A percentile compares a stretch with the other conserved stretches of the same genome.
phyloP scores from a whole-genome alignment of 106 monocot genomes.

The Xerophyta viscosa region DNA sequence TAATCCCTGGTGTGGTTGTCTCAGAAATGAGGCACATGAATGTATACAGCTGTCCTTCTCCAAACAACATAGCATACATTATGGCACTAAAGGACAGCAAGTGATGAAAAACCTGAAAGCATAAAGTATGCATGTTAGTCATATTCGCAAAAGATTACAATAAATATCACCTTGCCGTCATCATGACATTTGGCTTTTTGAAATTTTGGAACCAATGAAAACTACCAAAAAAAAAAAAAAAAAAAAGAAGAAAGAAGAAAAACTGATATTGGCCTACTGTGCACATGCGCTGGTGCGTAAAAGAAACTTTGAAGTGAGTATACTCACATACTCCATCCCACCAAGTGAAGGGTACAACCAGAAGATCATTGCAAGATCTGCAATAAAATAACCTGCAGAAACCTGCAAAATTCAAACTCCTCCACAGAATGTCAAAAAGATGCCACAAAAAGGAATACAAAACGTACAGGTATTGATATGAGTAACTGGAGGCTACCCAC shows the following conservation, averaged over 20 bases:
- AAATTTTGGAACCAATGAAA: too few species aligned
- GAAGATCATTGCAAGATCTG: constrained; percentile 75
- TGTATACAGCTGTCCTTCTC: constrained; percentile 88
- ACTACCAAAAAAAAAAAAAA: too few species aligned
- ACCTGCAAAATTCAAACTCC: constrained; percentile 34
- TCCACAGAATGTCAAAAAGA: too few species aligned
- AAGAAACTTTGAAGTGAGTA: not conserved
- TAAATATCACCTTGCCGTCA: too few species aligned
- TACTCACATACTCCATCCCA: constrained; percentile 87
- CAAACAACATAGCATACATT: constrained; percentile 63
- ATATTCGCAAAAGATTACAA: too few species aligned
- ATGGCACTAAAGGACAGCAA: constrained; percentile 60
- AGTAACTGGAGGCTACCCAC: not conserved
- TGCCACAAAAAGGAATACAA: too few species aligned
- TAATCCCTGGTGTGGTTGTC: constrained; percentile 75
- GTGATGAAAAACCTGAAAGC: constrained; percentile 75
- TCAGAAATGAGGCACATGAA: constrained; percentile 89
- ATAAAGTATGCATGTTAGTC: too few species aligned
- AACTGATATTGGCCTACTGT: too few species aligned
- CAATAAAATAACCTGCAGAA: constrained; percentile 82
- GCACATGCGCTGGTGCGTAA: too few species aligned
- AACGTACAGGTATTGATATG: too few species aligned
- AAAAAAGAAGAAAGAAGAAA: too few species aligned
- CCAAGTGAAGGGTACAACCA: constrained; percentile 94
- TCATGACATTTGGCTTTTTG: too few species aligned